Conservation (phyloP, 495 filamentous ascomycete genomes). For the Ascodesmis nigricans region DNA sequence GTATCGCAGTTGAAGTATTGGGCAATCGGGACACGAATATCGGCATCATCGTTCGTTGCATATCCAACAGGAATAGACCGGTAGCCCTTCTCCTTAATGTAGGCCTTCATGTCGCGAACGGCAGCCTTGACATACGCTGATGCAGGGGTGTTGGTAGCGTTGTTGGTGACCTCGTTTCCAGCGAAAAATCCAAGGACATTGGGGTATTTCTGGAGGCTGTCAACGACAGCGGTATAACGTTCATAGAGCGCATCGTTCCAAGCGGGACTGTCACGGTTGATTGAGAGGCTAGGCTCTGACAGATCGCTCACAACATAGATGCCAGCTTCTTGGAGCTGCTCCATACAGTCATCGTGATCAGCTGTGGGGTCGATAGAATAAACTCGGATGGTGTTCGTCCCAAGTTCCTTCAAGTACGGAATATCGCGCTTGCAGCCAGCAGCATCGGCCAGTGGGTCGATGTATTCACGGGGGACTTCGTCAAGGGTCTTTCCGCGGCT, state of each 20-base stretch:
- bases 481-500: slow-evolving; percentile 23
- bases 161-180: slow-evolving; percentile 90
- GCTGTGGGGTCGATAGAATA: slow-evolving; percentile 68
- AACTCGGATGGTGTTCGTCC: slow-evolving; percentile 77
- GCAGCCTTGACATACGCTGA: slow-evolving; percentile 91
- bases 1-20: slow-evolving; percentile 83
- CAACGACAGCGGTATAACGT: slow-evolving; percentile 66
- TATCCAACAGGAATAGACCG: slow-evolving; percentile 77
- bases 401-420: slow-evolving; percentile 49
- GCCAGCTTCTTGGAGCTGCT: slow-evolving; percentile 54
- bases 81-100: slow-evolving; percentile 61
- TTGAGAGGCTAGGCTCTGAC: slow-evolving; percentile 53
- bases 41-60: slow-evolving; percentile 71
- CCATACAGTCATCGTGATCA: slow-evolving; percentile 74
- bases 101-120: slow-evolving; percentile 79
- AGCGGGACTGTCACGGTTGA: slow-evolving; percentile 52
- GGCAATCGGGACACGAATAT: slow-evolving; percentile 56
- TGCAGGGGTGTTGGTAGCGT: slow-evolving; percentile 54
- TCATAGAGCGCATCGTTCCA: slow-evolving; percentile 59
- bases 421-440: slow-evolving; percentile 58
- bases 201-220: slow-evolving; percentile 52
- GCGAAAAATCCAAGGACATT: slow-evolving; percentile 93
- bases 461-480: no score
- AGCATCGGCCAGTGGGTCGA: slow-evolving; percentile 50
- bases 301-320: slow-evolving; percentile 91